Evolutionary conservation across 495 filamentous ascomycete genomes (phyloP).

Genomic region (Umbilicaria muhlenbergii): DNA sequence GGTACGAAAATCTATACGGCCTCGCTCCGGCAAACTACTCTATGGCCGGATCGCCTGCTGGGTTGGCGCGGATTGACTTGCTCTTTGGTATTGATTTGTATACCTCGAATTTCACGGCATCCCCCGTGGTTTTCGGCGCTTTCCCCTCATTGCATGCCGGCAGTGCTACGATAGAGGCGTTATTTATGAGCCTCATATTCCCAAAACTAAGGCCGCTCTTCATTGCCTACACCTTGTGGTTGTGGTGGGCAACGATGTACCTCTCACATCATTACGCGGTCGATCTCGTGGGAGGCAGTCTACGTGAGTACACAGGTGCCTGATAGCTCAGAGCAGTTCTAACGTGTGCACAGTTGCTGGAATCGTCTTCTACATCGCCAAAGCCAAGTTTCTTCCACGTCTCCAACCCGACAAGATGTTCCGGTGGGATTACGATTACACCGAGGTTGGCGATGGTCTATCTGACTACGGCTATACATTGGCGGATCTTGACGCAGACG

Average conservation of each 20-base stretch:
- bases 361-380: conserved; percentile 64
- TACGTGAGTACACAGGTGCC: conserved; percentile 28
- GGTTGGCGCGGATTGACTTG: conserved; percentile 75
- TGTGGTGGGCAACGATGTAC: conserved; percentile 99
- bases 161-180: conserved; percentile 68
- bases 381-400: conserved; percentile 65
- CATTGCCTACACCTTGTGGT: conserved; percentile 70
- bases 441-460: conserved; percentile 55
- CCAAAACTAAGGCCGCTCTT: conserved; percentile 61
- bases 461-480: conserved; percentile 40
- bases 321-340: background rate
- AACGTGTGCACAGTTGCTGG: conserved; percentile 37
- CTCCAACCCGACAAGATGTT: conserved; percentile 67
- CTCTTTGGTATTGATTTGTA: conserved; percentile 83
- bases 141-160: conserved; percentile 86
- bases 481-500: conserved; percentile 36
- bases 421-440: conserved; percentile 92
- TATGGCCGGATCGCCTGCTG: conserved; percentile 74
- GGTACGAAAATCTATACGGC: conserved; percentile 87
- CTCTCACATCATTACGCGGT: conserved; percentile 93
- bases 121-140: conserved; percentile 83
- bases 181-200: conserved; percentile 90
- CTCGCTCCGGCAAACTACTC: conserved; percentile 82
- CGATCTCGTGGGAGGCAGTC: conserved; percentile 72
- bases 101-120: conserved; percentile 75